Conservation (phyloP, 2,329 filamentous ascomycete genomes). For the Pseudogymnoascus sp. region DNA sequence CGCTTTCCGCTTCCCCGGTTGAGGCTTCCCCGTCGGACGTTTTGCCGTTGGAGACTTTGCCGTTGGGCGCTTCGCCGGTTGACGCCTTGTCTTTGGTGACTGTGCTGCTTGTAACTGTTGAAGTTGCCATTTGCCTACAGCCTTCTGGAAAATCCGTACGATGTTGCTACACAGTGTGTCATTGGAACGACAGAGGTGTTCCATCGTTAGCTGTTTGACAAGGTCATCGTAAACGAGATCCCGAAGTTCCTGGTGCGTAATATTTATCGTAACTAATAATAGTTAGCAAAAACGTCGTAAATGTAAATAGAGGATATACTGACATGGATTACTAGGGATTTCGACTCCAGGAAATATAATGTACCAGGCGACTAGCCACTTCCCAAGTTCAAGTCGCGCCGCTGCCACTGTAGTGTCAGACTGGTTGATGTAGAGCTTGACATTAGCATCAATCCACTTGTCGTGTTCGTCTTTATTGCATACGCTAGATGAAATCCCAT, state of each 20-base stretch:
- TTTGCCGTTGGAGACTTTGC: no score
- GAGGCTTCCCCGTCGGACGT: no score
- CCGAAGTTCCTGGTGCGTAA: background rate
- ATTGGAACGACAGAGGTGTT: background rate
- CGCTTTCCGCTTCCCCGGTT: no score
- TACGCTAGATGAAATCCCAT: background rate
- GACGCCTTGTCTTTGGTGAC: background rate
- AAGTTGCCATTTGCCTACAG: no score
- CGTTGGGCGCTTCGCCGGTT: no score
- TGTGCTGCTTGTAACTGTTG: background rate
- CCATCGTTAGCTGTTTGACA: background rate
- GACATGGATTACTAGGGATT: background rate
- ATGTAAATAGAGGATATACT: background rate
- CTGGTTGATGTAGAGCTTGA: background rate
- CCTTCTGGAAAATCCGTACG: background rate
- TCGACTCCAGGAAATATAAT: background rate
- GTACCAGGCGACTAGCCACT: background rate
- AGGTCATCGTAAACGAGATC: background rate
- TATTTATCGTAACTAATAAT: background rate
- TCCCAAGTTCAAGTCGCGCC: background rate
- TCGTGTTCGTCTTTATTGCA: background rate
- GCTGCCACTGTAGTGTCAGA: background rate
- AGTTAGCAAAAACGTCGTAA: background rate
- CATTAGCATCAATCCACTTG: background rate
- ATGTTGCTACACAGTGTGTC: background rate